Conservation (phyloP, 1,284 basidiomycete genomes). For the Apiotrichum gracile region DNA sequence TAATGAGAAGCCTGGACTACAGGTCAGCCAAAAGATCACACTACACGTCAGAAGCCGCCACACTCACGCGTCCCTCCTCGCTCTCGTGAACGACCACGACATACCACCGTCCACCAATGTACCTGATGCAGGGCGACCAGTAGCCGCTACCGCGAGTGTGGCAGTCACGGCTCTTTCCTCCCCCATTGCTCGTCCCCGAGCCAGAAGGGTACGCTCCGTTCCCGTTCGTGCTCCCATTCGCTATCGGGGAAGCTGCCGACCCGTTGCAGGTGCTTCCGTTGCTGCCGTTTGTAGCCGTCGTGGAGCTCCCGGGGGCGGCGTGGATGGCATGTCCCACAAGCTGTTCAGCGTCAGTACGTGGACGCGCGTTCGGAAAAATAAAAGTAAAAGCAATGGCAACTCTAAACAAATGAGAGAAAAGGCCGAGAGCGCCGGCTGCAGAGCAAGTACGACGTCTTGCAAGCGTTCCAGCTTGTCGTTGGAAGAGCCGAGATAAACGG, state of each 20-base stretch:
- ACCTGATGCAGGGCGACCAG: background rate
- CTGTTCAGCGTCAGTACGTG: background rate
- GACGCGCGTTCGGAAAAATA: too few species aligned
- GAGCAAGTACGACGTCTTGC: too few species aligned
- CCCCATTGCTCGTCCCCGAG: background rate
- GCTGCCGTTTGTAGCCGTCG: background rate
- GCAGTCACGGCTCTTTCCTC: background rate
- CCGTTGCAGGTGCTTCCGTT: too few species aligned
- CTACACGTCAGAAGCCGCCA: conserved; percentile 3
- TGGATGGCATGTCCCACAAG: conserved; percentile 30
- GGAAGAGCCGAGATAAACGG: too few species aligned
- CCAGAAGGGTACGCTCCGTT: background rate
- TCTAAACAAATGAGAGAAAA: too few species aligned
- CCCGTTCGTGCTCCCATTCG: background rate
- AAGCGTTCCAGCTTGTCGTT: too few species aligned
- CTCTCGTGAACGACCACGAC: background rate
- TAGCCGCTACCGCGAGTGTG: background rate
- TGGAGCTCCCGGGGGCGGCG: background rate
- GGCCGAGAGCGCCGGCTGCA: too few species aligned
- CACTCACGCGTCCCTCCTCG: background rate
- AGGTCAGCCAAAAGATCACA: background rate
- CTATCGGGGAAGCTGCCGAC: too few species aligned
- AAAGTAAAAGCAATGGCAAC: background rate
- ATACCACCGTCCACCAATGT: background rate
- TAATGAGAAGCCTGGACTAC: conserved; percentile 14